A percentile compares a stretch with the other conserved stretches of the same genome.
Conservation (phyloP, 1,284 basidiomycete genomes). For the Irpex lacteus region DNA sequence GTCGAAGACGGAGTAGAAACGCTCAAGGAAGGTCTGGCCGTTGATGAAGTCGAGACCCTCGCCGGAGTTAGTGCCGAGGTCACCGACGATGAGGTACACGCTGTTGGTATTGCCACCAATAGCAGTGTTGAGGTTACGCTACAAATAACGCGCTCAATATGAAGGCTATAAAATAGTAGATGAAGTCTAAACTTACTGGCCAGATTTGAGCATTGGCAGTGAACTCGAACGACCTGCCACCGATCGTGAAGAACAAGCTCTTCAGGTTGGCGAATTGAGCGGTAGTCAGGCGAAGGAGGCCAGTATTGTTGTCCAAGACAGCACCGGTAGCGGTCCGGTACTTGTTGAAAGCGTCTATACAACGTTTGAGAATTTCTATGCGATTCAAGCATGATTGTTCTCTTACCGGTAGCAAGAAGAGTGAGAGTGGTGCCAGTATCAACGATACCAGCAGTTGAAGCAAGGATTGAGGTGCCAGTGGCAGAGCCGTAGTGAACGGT, state of each 20-base stretch:
- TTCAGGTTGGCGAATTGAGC: slow-evolving; percentile 23
- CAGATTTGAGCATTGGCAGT: slow-evolving; percentile 57
- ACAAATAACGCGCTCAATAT: neutral
- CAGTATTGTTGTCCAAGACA: slow-evolving; percentile 21
- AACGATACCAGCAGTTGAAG: slow-evolving; percentile 24
- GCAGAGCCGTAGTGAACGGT: slow-evolving; percentile 21
- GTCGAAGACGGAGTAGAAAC: slow-evolving; percentile 65
- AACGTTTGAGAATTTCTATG: neutral
- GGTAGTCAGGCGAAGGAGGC: slow-evolving; percentile 24
- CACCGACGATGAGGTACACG: slow-evolving; percentile 27
- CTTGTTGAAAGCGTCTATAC: slow-evolving; percentile 20
- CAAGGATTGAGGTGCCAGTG: slow-evolving; percentile 20
- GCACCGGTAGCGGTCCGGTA: slow-evolving; percentile 26
- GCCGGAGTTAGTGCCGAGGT: slow-evolving; percentile 20
- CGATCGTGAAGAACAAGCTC: slow-evolving; percentile 28
- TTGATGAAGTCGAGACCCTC: slow-evolving; percentile 31
- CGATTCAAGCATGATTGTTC: neutral
- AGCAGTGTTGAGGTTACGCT: slow-evolving; percentile 21
- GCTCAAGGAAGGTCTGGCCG: slow-evolving; percentile 39
- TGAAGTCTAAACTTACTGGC: slow-evolving; percentile 38
- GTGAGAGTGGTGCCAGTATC: slow-evolving; percentile 34
- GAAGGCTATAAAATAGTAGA: neutral
- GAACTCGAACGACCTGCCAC: slow-evolving; percentile 35
- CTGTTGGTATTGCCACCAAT: slow-evolving; percentile 24
- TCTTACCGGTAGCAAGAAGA: slow-evolving; percentile 31